phyloP scores from a whole-genome alignment of 139 green algal species.

The Micractinium conductrix region DNA sequence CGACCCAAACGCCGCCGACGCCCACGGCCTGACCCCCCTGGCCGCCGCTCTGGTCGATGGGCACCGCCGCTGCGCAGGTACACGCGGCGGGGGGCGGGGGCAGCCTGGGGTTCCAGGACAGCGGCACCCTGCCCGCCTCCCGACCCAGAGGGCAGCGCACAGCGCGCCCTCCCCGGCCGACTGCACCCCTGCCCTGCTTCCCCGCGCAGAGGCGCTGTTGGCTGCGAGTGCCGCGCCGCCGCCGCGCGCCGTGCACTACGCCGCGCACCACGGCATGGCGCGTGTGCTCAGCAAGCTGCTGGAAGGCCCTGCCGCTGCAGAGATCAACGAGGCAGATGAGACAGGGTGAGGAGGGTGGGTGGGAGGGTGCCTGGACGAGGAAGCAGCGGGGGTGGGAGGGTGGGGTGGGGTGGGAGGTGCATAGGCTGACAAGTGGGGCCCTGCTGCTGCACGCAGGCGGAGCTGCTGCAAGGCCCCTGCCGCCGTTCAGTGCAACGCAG shows the following conservation, averaged over 20 bases:
- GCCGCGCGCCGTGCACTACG: slow-evolving; percentile 26
- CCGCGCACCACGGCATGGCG: slow-evolving; percentile 15
- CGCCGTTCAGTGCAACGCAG: too few relatives aligned
- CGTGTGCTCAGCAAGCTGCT: slow-evolving; percentile 1
- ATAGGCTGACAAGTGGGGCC: background rate
- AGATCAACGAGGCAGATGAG: background rate
- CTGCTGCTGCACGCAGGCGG: too few relatives aligned
- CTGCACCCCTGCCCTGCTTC: too few relatives aligned
- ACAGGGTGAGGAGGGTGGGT: background rate
- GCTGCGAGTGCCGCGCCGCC: too few relatives aligned
- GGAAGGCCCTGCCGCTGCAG: too few relatives aligned
- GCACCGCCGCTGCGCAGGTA: slow-evolving; percentile 5
- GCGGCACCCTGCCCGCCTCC: background rate
- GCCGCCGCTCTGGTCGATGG: background rate
- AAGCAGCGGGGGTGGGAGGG: background rate
- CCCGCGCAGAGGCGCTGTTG: too few relatives aligned
- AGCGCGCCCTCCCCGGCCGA: too few relatives aligned
- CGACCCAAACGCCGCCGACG: background rate
- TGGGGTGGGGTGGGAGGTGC: background rate
- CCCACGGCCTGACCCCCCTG: background rate
- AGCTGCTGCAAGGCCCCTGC: too few relatives aligned
- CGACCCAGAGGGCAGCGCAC: too few relatives aligned
- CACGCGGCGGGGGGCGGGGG: background rate
- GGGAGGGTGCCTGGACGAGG: background rate
- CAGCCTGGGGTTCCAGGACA: background rate